Evolutionary conservation across 169 alveolate genomes (phyloP).

Genomic region (Eimeria maxima): DNA sequence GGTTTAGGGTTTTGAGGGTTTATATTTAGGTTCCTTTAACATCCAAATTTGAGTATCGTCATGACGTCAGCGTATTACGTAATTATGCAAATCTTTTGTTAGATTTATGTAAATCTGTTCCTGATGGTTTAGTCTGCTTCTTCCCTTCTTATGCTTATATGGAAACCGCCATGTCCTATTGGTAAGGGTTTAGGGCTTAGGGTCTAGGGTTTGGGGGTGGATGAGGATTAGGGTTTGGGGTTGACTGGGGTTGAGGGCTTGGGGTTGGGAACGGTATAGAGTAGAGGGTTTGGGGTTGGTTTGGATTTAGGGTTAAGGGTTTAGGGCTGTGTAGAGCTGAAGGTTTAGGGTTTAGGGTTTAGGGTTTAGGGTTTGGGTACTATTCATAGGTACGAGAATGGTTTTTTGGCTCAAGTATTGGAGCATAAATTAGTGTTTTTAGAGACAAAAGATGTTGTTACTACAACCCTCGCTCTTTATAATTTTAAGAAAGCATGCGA

Average conservation of each 20-base stretch:
- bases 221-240: slow-evolving; percentile 34
- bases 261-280: not conserved
- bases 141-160: slow-evolving; percentile 97
- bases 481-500: slow-evolving; percentile 98
- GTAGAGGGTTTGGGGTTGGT: not conserved
- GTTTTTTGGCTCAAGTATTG: slow-evolving; percentile 94
- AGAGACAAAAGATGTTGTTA: slow-evolving; percentile 98
- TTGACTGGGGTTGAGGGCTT: slow-evolving; percentile 1
- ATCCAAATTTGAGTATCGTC: slow-evolving; percentile 95
- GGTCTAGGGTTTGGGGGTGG: slow-evolving; percentile 11
- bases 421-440: slow-evolving; percentile 97
- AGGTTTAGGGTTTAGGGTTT: slow-evolving; percentile 22
- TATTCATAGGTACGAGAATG: slow-evolving; percentile 97
- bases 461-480: slow-evolving; percentile 96
- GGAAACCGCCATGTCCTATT: slow-evolving; percentile 93
- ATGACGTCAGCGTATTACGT: slow-evolving; percentile 94
- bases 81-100: slow-evolving; percentile 96
- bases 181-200: slow-evolving; percentile 68
- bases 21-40: slow-evolving; percentile 93
- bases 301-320: slow-evolving; percentile 2
- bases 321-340: not conserved
- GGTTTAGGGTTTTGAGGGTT: too few relatives aligned
- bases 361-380: slow-evolving; percentile 34
- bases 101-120: slow-evolving; percentile 94
- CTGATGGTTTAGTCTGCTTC: slow-evolving; percentile 98